These are phyloP conservation scores for Heritiera littoralis DNA, from an alignment of 345 rosid genomes.

Conservation along the genomic window DNA sequence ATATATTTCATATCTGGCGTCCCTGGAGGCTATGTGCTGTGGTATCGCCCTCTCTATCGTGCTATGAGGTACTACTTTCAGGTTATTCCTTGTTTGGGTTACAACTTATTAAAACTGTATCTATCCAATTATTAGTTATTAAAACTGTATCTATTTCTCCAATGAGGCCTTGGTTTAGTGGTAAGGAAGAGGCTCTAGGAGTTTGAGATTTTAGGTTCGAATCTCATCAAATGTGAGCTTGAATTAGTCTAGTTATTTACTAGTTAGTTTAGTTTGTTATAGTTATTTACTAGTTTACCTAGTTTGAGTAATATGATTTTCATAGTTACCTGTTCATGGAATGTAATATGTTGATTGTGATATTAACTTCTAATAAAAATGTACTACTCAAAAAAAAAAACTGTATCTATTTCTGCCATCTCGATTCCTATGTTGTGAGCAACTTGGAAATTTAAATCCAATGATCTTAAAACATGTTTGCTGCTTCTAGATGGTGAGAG, in stretches of 20 bases:
- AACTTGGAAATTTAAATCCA: neutral
- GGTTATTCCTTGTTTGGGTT: neutral
- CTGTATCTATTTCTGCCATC: neutral
- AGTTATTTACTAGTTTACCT: too few relatives aligned
- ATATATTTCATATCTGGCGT: conserved; percentile 86
- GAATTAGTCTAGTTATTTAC: too few relatives aligned
- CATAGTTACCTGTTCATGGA: too few relatives aligned
- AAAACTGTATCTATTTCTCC: too few relatives aligned
- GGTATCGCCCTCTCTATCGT: conserved; percentile 97
- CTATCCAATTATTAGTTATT: neutral
- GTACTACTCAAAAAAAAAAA: neutral
- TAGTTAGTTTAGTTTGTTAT: too few relatives aligned
- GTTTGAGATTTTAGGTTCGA: too few relatives aligned
- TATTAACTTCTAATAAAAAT: too few relatives aligned
- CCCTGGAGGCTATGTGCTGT: conserved; percentile 85
- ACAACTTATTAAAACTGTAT: neutral
- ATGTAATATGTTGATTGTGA: too few relatives aligned
- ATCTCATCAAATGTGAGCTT: too few relatives aligned
- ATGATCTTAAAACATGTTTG: conserved; percentile 10
- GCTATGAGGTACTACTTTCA: conserved; percentile 76
- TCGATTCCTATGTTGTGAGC: neutral
- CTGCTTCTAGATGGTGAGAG: neutral
- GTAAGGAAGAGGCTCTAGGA: too few relatives aligned
- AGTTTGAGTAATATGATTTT: too few relatives aligned
- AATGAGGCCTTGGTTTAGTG: too few relatives aligned